Evolutionary conservation across 1,284 basidiomycete species (phyloP), one percentile per base, ranked within the genome.

Genomic region (Athelia psychrophila): DNA sequence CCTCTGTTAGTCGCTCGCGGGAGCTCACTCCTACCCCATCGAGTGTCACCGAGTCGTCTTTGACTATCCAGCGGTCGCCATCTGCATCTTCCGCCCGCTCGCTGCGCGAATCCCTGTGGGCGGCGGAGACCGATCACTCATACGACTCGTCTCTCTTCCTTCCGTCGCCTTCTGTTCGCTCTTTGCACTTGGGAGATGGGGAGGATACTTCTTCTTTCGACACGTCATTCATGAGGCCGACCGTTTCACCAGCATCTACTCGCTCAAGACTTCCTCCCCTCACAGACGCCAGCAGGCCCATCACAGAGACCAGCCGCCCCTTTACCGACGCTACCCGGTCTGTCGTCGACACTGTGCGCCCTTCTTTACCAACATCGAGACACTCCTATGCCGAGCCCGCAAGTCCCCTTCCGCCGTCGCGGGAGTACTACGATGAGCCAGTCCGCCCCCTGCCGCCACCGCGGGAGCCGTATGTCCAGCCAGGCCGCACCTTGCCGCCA

Each of bases 141-240:
- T 91, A 85, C 56, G 86, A 89, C 32, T 87, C 86, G 0, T 84
- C 84, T 0, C 67, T 85, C 16, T 69, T 91, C 20, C 72, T 72
- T 10, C 83, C 87, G 0, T 88, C 86, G 0, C 86, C 85, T 20
- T 84, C 86, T 15, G 66, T 83, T 3, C 73, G 75, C 47, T 83
- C 84, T 0, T 58, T 81, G 20, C 78, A 77, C 1, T 60, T 86
- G 24, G 78, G 75, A 1, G 84, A 88, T 47, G 78, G 75, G 1
- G 71, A 66, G 2, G 87, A 89, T 57, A 6, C n/a, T 8, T 67
- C 61, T 0, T 87, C 85, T 0, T 85, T 83, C 55, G 87, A 89
- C 45, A 79, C 79, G 0, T 80, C 79, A 0, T 67, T 79, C 53
- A 65, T 81, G 61, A 67, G 75, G 35, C 77, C 80, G 0, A 80